Conservation (phyloP, 2,329 filamentous ascomycete genomes). For the Bipolaris gigantea region DNA sequence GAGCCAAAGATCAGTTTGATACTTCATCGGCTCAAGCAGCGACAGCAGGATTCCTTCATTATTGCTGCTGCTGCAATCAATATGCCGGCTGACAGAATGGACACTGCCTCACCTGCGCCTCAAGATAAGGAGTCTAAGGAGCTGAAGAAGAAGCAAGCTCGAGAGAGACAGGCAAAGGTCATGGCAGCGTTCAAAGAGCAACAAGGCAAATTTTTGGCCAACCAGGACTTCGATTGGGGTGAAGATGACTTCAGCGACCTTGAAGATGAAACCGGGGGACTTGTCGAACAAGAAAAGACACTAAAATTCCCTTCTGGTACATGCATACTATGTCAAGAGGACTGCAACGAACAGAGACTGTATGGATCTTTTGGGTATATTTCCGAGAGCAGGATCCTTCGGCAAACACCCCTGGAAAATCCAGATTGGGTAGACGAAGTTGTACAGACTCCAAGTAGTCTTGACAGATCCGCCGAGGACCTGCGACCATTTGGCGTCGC, state of each 20-base stretch:
- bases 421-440: slow-evolving; percentile 83
- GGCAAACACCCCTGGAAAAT: slow-evolving; percentile 83
- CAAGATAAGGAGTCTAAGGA: slow-evolving; percentile 76
- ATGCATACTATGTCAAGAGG: slow-evolving; percentile 95
- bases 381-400: slow-evolving; percentile 80
- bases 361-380: slow-evolving; percentile 94
- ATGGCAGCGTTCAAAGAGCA: slow-evolving; percentile 99
- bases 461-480: slow-evolving; percentile 82
- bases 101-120: slow-evolving; percentile 76
- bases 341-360: slow-evolving; percentile 82
- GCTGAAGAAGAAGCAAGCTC: slow-evolving; percentile 85
- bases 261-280: slow-evolving; percentile 61
- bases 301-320: slow-evolving; percentile 93
- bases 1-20: slow-evolving; percentile 84
- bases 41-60: slow-evolving; percentile 73
- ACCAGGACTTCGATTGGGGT: slow-evolving; percentile 86
- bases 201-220: slow-evolving; percentile 91
- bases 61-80: slow-evolving; percentile 62
- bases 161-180: slow-evolving; percentile 86
- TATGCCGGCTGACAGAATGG: slow-evolving; percentile 75
- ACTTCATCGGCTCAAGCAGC: slow-evolving; percentile 81
- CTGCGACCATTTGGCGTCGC: slow-evolving; percentile 90
- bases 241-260: slow-evolving; percentile 78
- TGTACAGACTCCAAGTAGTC: slow-evolving; percentile 72
- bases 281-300: slow-evolving; percentile 67